A percentile compares a stretch with the other conserved stretches of the same genome.
Conservation (phyloP, 805 yeast genomes). For the Metschnikowia gelsemii region DNA sequence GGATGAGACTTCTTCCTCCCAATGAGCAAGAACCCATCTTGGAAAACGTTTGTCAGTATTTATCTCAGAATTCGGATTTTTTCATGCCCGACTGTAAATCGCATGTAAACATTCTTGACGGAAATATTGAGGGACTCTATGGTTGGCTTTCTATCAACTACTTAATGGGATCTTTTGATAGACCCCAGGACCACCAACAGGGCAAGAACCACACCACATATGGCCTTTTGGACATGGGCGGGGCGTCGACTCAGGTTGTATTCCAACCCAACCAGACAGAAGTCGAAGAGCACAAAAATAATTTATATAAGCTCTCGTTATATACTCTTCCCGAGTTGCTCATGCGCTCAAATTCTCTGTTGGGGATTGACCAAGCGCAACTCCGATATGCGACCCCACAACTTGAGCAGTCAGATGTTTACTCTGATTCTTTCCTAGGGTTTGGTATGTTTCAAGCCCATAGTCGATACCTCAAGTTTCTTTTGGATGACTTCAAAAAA, state of each 20-base stretch:
- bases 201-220: constrained; percentile 49
- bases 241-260: constrained; percentile 64
- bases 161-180: constrained; percentile 45
- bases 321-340: constrained; percentile 31
- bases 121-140: constrained; percentile 64
- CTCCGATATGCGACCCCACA: constrained; percentile 17
- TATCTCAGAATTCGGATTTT: constrained; percentile 47
- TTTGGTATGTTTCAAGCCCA: constrained; percentile 61
- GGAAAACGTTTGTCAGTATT: constrained; percentile 49
- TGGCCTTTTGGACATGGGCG: constrained; percentile 64
- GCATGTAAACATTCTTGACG: constrained; percentile 61
- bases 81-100: constrained; percentile 60
- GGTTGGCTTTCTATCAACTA: constrained; percentile 68
- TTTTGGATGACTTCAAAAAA: constrained; percentile 27
- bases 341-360: constrained; percentile 2
- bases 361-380: not conserved
- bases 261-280: constrained; percentile 56
- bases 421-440: constrained; percentile 57
- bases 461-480: constrained; percentile 40
- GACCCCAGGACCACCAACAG: constrained; percentile 37
- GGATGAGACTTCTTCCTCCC: constrained; percentile 58
- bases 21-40: constrained; percentile 48
- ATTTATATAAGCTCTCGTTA: constrained; percentile 47
- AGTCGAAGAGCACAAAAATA: constrained; percentile 43
- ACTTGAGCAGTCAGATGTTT: constrained; percentile 41